These are phyloP conservation scores for Hypomontagnella submonticulosa DNA, from an alignment of 495 filamentous ascomycete species.

Conservation along the genomic window DNA sequence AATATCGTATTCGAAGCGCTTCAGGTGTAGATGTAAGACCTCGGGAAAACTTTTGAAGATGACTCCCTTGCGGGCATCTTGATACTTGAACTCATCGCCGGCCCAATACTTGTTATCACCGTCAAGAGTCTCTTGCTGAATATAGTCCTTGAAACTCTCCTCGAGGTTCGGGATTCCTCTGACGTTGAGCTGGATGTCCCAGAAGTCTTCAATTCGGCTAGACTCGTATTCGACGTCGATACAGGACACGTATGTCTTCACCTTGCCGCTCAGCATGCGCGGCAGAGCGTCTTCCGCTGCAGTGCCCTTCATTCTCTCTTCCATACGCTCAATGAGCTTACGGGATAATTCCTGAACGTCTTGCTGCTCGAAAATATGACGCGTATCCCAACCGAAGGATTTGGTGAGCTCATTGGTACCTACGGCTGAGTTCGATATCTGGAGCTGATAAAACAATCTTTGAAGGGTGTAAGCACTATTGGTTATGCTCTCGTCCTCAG, in stretches of 20 bases:
- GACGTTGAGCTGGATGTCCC: slow-evolving; percentile 98
- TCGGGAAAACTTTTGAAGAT: slow-evolving; percentile 97
- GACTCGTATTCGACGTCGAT: slow-evolving; percentile 98
- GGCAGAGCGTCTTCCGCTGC: slow-evolving; percentile 91
- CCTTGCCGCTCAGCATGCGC: slow-evolving; percentile 92
- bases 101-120: slow-evolving; percentile 99
- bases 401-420: slow-evolving; percentile 91
- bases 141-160: slow-evolving; percentile 95
- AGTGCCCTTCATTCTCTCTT: slow-evolving; percentile 97
- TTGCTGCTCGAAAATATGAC: slow-evolving; percentile 98
- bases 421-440: slow-evolving; percentile 83
- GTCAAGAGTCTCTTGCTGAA: slow-evolving; percentile 94
- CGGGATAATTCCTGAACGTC: slow-evolving; percentile 97
- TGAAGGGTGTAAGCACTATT: slow-evolving; percentile 96
- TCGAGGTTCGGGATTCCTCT: slow-evolving; percentile 91
- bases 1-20: slow-evolving; percentile 98
- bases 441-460: slow-evolving; percentile 91
- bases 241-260: slow-evolving; percentile 98
- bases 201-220: slow-evolving; percentile 94
- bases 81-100: slow-evolving; percentile 84
- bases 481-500: slow-evolving; percentile 77
- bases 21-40: slow-evolving; percentile 93
- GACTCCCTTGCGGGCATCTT: slow-evolving; percentile 97
- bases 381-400: slow-evolving; percentile 98
- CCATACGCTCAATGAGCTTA: slow-evolving; percentile 95